Conservation (phyloP, 306 rosid genomes). For the Prunus mira region DNA sequence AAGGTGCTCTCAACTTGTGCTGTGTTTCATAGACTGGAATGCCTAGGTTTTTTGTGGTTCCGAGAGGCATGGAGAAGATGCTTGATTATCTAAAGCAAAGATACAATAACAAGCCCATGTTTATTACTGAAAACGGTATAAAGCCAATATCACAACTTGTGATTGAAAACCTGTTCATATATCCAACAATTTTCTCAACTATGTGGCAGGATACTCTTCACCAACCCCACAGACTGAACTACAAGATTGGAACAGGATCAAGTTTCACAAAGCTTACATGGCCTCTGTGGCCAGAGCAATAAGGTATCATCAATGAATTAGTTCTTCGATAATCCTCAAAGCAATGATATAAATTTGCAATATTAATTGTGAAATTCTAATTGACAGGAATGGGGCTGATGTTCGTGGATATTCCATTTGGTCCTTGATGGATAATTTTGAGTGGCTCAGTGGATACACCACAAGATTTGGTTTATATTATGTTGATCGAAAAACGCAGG, state of each 20-base stretch:
- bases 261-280: conserved; percentile 55
- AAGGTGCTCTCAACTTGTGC: background rate
- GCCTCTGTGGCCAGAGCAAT: conserved; percentile 49
- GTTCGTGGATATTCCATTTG: conserved; percentile 68
- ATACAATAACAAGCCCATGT: conserved; percentile 50
- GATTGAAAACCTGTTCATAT: background rate
- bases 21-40: conserved; percentile 50
- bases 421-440: conserved; percentile 64
- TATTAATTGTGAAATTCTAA: background rate
- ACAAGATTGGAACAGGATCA: conserved; percentile 45
- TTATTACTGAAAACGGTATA: conserved; percentile 67
- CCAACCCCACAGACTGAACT: conserved; percentile 6
- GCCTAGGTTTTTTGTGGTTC: conserved; percentile 50
- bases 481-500: conserved; percentile 40
- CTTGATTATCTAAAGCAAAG: conserved; percentile 48
- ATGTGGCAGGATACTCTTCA: conserved; percentile 38
- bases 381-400: conserved; percentile 59
- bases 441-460: conserved; percentile 50
- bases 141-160: background rate
- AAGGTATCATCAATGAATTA: conserved; percentile 20
- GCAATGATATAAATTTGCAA: too few relatives aligned
- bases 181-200: background rate
- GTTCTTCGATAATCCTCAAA: background rate
- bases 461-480: conserved; percentile 50
- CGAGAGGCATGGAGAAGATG: conserved; percentile 50